A percentile compares a stretch with the other conserved stretches of the same genome.
phyloP scores from a whole-genome alignment of 129 eudicot genomes.

The Apium graveolens region DNA sequence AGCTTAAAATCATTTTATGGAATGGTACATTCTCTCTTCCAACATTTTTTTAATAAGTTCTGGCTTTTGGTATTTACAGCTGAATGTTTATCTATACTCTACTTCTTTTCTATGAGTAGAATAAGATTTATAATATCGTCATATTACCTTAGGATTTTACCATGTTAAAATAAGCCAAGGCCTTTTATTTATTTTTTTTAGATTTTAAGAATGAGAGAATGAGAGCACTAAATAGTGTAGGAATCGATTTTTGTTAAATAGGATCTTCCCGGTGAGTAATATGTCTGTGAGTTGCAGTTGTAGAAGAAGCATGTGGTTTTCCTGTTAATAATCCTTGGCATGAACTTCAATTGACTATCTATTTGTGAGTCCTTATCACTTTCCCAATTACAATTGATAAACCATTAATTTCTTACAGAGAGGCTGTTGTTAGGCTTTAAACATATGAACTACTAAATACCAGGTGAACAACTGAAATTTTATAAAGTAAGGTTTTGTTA shows the following conservation, averaged over 20 bases:
- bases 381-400: no score
- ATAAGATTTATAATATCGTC: not conserved
- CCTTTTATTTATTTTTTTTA: not conserved
- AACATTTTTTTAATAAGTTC: not conserved
- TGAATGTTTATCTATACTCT: not conserved
- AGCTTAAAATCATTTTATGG: slow-evolving; percentile 94
- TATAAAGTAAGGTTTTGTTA: no score
- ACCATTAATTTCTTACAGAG: no score
- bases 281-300: not conserved
- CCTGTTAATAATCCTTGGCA: not conserved
- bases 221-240: not conserved
- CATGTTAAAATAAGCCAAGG: not conserved
- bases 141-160: not conserved
- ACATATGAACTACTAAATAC: no score
- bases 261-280: not conserved
- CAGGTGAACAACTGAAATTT: no score
- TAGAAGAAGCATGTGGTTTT: no score
- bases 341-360: no score
- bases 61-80: not conserved
- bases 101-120: not conserved
- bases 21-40: slow-evolving; percentile 33
- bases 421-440: no score
- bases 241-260: not conserved
- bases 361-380: no score
- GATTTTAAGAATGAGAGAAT: not conserved